phyloP scores from a whole-genome alignment of 768 basidiomycete species.

The Tylopilus cervinicoccineus region DNA sequence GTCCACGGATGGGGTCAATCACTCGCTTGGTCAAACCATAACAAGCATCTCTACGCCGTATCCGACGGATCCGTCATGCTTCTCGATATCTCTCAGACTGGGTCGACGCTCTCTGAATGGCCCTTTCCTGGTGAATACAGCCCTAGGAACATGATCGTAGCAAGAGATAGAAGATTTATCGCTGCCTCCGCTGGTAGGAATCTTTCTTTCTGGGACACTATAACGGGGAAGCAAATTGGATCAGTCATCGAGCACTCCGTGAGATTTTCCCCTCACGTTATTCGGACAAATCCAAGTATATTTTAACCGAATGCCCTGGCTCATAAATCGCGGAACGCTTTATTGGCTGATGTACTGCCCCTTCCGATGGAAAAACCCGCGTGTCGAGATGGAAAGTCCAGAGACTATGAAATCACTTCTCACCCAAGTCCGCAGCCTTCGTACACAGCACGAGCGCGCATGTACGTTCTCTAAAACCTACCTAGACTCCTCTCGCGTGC shows the following conservation, averaged over 20 bases:
- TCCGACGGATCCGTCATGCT: no score
- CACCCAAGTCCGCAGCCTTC: conserved; percentile 1
- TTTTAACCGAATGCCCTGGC: background rate
- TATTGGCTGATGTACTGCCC: background rate
- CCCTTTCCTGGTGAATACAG: no score
- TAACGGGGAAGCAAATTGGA: no score
- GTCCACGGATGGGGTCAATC: no score
- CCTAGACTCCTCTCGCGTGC: background rate
- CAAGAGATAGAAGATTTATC: no score
- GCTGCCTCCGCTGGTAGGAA: no score
- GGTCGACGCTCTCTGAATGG: no score
- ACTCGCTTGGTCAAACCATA: no score
- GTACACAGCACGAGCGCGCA: conserved; percentile 1
- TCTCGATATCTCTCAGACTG: no score
- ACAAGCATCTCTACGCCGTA: no score
- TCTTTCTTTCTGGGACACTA: no score
- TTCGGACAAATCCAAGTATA: background rate
- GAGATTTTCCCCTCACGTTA: conserved; percentile 3
- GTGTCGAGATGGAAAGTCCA: background rate
- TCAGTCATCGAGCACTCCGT: background rate
- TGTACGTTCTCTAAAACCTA: background rate
- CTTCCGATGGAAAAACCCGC: background rate
- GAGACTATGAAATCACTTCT: conserved; percentile 1
- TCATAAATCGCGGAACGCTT: background rate
- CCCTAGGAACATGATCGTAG: no score